These are phyloP conservation scores for Lycium barbarum DNA, from an alignment of 257 asterid genomes.

Conservation along the genomic window DNA sequence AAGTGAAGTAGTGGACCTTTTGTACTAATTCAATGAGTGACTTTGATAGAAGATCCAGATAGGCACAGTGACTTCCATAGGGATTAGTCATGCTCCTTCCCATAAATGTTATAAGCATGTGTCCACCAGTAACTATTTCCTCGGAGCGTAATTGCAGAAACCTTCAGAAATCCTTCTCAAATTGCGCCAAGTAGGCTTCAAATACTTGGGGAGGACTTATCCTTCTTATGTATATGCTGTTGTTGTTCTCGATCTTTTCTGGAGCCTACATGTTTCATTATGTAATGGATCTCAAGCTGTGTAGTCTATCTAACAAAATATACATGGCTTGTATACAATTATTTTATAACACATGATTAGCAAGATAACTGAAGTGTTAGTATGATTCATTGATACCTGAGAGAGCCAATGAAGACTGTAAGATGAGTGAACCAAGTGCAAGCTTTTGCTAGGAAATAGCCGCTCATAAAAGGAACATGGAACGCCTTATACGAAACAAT, in stretches of 20 bases:
- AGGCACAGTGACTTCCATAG: background rate
- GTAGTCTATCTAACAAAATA: background rate
- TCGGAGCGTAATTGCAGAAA: constrained; percentile 39
- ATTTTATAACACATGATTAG: too few relatives aligned
- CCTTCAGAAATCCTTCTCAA: constrained; percentile 38
- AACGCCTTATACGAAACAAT: background rate
- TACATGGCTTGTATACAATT: too few relatives aligned
- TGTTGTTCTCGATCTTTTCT: constrained; percentile 38
- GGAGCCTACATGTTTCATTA: constrained; percentile 37
- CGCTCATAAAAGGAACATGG: background rate
- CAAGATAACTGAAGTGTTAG: too few relatives aligned
- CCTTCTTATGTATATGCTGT: constrained; percentile 36
- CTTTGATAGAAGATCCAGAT: constrained; percentile 29
- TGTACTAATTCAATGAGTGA: constrained; percentile 29
- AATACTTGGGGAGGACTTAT: constrained; percentile 39
- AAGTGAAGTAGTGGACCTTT: too few relatives aligned
- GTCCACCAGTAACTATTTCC: constrained; percentile 45
- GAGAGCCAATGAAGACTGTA: background rate
- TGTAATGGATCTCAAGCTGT: background rate
- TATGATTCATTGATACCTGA: too few relatives aligned
- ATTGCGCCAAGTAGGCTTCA: constrained; percentile 42
- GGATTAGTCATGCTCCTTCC: constrained; percentile 34
- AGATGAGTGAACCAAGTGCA: background rate
- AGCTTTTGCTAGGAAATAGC: too few relatives aligned
- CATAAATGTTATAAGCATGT: constrained; percentile 36